These are phyloP conservation scores for Lactarius hatsudake DNA, from an alignment of 768 basidiomycete genomes.

Conservation along the genomic window DNA sequence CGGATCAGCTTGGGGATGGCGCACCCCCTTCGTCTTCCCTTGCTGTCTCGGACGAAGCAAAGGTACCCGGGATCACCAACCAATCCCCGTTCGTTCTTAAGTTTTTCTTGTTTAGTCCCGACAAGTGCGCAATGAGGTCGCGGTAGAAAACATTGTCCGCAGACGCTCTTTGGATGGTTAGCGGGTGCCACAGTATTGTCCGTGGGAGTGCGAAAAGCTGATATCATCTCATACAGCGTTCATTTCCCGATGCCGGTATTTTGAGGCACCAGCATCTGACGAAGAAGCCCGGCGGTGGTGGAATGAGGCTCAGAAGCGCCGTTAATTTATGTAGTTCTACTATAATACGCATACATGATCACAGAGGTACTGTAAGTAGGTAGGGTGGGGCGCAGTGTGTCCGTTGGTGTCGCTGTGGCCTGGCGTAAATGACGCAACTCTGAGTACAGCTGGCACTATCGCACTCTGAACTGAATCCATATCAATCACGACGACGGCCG, in stretches of 20 bases:
- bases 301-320: slow-evolving; percentile 39
- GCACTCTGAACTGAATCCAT: not conserved
- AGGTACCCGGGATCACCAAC: slow-evolving; percentile 44
- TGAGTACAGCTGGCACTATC: not conserved
- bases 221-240: slow-evolving; percentile 52
- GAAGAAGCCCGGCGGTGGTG: slow-evolving; percentile 55
- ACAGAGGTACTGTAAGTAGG: not conserved
- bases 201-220: slow-evolving; percentile 1
- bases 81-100: slow-evolving; percentile 7
- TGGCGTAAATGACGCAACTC: slow-evolving; percentile 15
- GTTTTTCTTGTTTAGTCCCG: slow-evolving; percentile 46
- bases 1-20: slow-evolving; percentile 42
- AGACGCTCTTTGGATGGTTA: slow-evolving; percentile 68
- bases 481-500: not conserved
- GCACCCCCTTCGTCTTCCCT: slow-evolving; percentile 44
- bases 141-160: slow-evolving; percentile 69
- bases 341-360: not conserved
- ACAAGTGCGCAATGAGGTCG: slow-evolving; percentile 72
- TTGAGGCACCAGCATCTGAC: slow-evolving; percentile 61
- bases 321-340: slow-evolving; percentile 10
- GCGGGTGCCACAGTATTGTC: slow-evolving; percentile 26
- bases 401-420: not conserved
- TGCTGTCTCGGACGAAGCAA: slow-evolving; percentile 64
- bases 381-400: not conserved
- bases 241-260: slow-evolving; percentile 74